Base-by-base conservation (phyloP, 139 green algal genomes). In the Chlorella sp. region DNA sequence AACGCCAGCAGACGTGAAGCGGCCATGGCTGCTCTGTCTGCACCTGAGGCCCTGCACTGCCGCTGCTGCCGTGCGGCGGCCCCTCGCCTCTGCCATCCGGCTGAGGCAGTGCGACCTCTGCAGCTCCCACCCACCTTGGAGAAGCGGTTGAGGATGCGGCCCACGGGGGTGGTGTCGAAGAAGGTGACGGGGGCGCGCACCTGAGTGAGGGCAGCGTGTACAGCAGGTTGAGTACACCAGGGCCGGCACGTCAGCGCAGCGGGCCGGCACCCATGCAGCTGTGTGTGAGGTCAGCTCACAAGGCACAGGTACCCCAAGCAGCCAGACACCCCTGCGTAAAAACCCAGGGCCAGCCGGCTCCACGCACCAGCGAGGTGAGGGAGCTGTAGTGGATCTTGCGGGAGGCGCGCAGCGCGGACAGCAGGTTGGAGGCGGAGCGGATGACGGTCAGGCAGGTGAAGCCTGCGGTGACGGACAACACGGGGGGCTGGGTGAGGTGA, bases 121-220 rank as follows among this genome's bases (percentile, higher is more conserved):
- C 58, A 67, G 67, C 67, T 34, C 11, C 34, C 70, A 26, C 36
- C 24, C 36, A 76, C 89, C 76, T 92, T 93, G 86, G 81, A 93
- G 90, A 98, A 98, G 44, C 96, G 89, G 85, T 98, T 98, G 44
- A 98, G 90, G 69, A 98, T 94, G 80, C 96, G 95, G 44, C 96
- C 96, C 24, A 94, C 89, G 9, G 96, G 96, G 36, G 96, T 98
- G 64, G 94, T 97, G 93, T 98, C 95, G 79, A 98, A 98, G 90
- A 98, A 98, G 38, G 85, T 46, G 88, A 98, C 96, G 74, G 94
- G 94, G 9, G 87, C 83, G 26, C 84, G 72, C 32, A 89, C 81
- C 24, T 92, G 51, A 20, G 62, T 64, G 46, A 40, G 44, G 80
- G 79, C 88, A 88, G 76, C 8, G 84, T 80, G 30, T 56, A 80